phyloP scores from a whole-genome alignment of 257 asterid genomes.

The Sherardia arvensis region DNA sequence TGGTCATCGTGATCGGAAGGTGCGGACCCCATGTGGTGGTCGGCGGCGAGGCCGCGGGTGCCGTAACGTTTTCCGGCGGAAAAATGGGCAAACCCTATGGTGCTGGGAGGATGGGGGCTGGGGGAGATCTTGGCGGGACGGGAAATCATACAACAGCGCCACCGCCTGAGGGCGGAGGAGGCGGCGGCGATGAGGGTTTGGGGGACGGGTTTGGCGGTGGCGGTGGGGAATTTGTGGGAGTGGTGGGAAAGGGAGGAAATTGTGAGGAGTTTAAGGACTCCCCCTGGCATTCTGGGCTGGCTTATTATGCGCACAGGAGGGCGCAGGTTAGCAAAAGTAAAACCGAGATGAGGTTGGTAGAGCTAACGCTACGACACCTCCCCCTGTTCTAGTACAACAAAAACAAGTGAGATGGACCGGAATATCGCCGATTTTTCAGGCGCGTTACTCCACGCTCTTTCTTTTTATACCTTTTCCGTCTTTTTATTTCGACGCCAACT shows the following conservation, averaged over 20 bases:
- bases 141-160: slow-evolving; percentile 38
- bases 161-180: slow-evolving; percentile 26
- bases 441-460: not conserved
- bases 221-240: slow-evolving; percentile 34
- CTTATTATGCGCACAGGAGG: slow-evolving; percentile 23
- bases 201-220: slow-evolving; percentile 14
- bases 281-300: slow-evolving; percentile 44
- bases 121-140: slow-evolving; percentile 21
- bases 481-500: too few species aligned
- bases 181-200: slow-evolving; percentile 23
- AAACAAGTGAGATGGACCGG: not conserved
- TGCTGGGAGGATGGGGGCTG: slow-evolving; percentile 12
- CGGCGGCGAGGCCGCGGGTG: slow-evolving; percentile 16
- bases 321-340: slow-evolving; percentile 42
- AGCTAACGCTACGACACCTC: not conserved
- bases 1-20: slow-evolving; percentile 26
- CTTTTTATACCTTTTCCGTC: not conserved
- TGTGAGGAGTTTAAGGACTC: slow-evolving; percentile 46
- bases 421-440: not conserved
- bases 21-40: slow-evolving; percentile 44
- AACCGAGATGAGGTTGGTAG: not conserved
- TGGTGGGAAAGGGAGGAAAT: slow-evolving; percentile 28
- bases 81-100: slow-evolving; percentile 15
- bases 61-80: slow-evolving; percentile 10
- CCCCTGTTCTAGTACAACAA: not conserved